Base-by-base conservation (phyloP, 768 basidiomycete genomes). In the Naganishia friedmannii region DNA sequence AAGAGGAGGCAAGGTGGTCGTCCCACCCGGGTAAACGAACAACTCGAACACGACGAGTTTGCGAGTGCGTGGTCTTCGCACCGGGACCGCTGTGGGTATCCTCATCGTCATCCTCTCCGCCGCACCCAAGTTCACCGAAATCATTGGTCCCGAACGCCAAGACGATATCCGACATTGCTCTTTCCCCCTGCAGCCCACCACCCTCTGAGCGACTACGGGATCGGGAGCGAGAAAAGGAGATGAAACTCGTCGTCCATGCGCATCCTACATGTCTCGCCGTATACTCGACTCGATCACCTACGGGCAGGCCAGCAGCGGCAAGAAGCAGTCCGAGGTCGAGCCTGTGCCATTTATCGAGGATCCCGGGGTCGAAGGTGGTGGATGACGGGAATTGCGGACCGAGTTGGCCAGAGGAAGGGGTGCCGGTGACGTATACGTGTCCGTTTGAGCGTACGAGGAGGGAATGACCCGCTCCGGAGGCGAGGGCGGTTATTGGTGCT, bases 101-200 rank as follows among this genome's bases (percentile, higher is more conserved):
- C 12, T 37, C 29, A 13, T 12, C 71, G 0, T 37, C 34, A 15
- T 42, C 42, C 9, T 69, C 71, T 6, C 86, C 89, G 54, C 86
- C 89, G 54, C 85, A 75, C 0, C 92, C 92, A 54, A 92, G 84
- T 77, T 90, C 88, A 2, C 91, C 92, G 75, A 88, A 92, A 77
- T 92, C 92, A 80, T 94, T 85, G 1, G 88, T 85, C 0, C 94
- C 94, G 85, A 93, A 88, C 1, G 92, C 87, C 28, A 95, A 75
- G 32, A 94, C 60, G 5, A 80, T 69, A 65, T 81, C 78, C 17
- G 68, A 69, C 5, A 48, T 21, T 7, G 1, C n/a, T 12, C 48
- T 51, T 6, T 13, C 48, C 21, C 45, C 15, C 7, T 17, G 32
- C n/a, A n/a, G n/a, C n/a, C n/a, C n/a, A 32, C 56, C 31, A 23